Percentiles rank a stretch among this genome's conserved stretches.
These are phyloP conservation scores for Salix caprea DNA, from an alignment of 345 rosid species.

Conservation along the genomic window DNA sequence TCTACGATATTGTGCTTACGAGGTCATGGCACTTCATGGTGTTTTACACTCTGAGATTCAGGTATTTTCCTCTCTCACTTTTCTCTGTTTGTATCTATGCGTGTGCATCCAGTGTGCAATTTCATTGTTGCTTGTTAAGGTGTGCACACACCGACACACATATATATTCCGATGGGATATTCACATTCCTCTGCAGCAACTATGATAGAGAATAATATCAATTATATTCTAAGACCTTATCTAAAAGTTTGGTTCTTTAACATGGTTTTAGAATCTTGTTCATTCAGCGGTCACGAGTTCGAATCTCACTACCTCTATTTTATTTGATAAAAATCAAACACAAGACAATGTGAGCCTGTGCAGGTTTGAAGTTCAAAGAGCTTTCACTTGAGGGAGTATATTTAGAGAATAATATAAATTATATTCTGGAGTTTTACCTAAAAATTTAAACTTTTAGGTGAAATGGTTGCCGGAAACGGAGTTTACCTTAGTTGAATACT, in stretches of 20 bases:
- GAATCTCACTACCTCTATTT: too few relatives aligned
- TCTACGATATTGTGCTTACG: slow-evolving; percentile 53
- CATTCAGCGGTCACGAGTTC: too few relatives aligned
- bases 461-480: not conserved
- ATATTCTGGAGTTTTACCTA: too few relatives aligned
- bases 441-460: too few relatives aligned
- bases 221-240: too few relatives aligned
- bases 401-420: too few relatives aligned
- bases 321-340: too few relatives aligned
- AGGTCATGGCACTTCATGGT: slow-evolving; percentile 74
- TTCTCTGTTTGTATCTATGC: not conserved
- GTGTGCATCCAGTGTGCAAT: slow-evolving; percentile 4
- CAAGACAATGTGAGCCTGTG: too few relatives aligned
- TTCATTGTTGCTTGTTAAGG: not conserved
- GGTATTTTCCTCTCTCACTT: slow-evolving; percentile 25
- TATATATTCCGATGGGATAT: slow-evolving; percentile 20
- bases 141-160: not conserved
- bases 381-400: too few relatives aligned
- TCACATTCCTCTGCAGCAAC: slow-evolving; percentile 16
- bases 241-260: too few relatives aligned
- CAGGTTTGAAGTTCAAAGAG: rapidly evolving
- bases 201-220: not conserved
- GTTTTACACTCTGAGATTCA: slow-evolving; percentile 69
- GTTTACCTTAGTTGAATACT: slow-evolving; percentile 1
- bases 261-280: too few relatives aligned